These are phyloP conservation scores for Corylus avellana DNA, from an alignment of 306 rosid species.

Conservation along the genomic window DNA sequence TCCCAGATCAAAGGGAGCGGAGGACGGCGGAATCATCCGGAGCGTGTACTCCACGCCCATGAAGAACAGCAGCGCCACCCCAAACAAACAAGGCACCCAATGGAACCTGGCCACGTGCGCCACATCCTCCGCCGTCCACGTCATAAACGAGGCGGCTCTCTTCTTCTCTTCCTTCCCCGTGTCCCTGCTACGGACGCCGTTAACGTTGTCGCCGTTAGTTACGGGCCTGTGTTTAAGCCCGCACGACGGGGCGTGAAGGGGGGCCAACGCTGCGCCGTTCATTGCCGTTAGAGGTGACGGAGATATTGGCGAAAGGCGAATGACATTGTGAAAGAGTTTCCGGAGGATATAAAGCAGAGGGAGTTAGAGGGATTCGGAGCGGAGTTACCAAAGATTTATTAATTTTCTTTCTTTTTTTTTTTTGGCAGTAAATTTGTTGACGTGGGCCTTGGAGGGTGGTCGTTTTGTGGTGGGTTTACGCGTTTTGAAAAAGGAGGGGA, in stretches of 20 bases:
- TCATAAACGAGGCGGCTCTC: slow-evolving; percentile 48
- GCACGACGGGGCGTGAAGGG: not conserved
- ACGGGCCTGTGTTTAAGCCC: slow-evolving; percentile 15
- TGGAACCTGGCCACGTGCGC: slow-evolving; percentile 66
- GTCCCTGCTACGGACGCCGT: slow-evolving; percentile 12
- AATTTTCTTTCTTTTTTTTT: not conserved
- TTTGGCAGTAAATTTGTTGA: too few relatives aligned
- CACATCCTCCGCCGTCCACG: slow-evolving; percentile 65
- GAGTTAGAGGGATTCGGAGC: slow-evolving; percentile 10
- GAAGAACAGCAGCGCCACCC: slow-evolving; percentile 66
- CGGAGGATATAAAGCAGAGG: not conserved
- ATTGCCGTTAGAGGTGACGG: slow-evolving; percentile 21
- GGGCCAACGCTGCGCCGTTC: slow-evolving; percentile 50
- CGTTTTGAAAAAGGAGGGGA: too few relatives aligned
- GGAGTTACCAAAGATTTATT: slow-evolving; percentile 52
- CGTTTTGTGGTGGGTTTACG: too few relatives aligned
- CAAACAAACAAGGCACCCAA: slow-evolving; percentile 81
- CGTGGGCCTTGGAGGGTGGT: not conserved
- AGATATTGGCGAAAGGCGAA: not conserved
- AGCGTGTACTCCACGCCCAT: slow-evolving; percentile 97
- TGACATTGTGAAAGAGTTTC: not conserved
- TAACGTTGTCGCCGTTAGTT: not conserved
- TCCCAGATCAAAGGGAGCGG: slow-evolving; percentile 87
- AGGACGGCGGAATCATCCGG: slow-evolving; percentile 75
- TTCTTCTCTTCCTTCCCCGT: slow-evolving; percentile 23